Percentiles rank a stretch among this genome's conserved stretches.
These are phyloP conservation scores for Dendryphion nanum DNA, from an alignment of 2,329 filamentous ascomycete species.

Conservation along the genomic window DNA sequence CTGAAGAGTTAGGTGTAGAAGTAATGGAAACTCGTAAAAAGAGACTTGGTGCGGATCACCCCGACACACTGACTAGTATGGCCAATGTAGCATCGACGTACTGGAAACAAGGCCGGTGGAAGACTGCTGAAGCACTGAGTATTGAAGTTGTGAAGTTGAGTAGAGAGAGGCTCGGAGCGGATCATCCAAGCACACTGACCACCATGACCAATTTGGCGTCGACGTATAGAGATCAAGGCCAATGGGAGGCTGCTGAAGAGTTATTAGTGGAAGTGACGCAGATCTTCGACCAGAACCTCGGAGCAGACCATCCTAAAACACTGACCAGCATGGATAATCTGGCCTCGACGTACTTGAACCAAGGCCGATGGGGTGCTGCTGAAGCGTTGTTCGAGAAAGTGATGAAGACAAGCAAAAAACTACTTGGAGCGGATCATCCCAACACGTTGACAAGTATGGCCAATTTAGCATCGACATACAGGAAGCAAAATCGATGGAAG, in stretches of 20 bases:
- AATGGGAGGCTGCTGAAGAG: no score
- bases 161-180: constrained; percentile 3
- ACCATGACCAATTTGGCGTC: no score
- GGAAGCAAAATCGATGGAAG: neutral
- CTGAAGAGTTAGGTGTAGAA: constrained; percentile 1
- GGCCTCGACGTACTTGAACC: constrained; percentile 4
- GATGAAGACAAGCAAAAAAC: neutral
- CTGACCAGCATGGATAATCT: constrained; percentile 7
- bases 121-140: constrained; percentile 1
- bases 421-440: neutral
- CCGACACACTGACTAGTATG: no score
- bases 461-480: neutral
- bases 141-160: constrained; percentile 2
- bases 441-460: neutral
- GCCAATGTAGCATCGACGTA: constrained; percentile 3
- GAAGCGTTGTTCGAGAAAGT: neutral
- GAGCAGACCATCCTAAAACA: constrained; percentile 3
- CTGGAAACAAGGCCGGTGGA: constrained; percentile 1
- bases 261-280: no score
- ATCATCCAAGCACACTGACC: no score
- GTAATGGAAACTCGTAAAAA: constrained; percentile 4
- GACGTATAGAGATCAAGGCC: no score
- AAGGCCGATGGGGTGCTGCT: constrained; percentile 3
- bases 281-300: no score
- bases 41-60: constrained; percentile 4